Evolutionary conservation across 768 basidiomycete species (phyloP), one percentile per base, ranked within the genome.

Genomic region (Lactarius sp.): DNA sequence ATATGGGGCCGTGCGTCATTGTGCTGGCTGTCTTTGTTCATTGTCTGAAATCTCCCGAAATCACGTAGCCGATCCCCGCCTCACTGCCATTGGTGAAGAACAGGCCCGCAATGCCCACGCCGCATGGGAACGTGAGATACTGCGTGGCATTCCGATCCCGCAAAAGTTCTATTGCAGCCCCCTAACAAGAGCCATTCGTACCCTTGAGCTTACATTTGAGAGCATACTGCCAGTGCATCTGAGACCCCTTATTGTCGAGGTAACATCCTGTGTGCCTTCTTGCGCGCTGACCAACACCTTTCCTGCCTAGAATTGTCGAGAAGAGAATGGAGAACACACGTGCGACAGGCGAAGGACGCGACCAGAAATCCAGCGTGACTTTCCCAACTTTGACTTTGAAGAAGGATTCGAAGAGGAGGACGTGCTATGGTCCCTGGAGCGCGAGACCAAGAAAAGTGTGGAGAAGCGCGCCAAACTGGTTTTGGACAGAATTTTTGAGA

Each of bases 381-480:
- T 68, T n/a, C 66, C 68, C 22, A 22, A 46, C 14, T 58, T 61
- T 31, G 56, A 22, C 18, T 67, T 68, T 12, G 68, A 68, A 16
- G 68, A 68, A 16, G 68, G 62, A 13, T 67, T 68, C 31, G 59
- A 60, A 51, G 68, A 68, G 49, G 56, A 68, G 39, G 68, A 68
- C 33, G 42, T 58, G 10, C 12, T 61, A 16, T 68, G 62, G 66
- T 55, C 66, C 14, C 7, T 22, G 0, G 49, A 55, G 36, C 56
- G 66, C 16, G 68, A 68, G 41, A 53, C 20, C 16, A 54, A 56
- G 16, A 52, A 42, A 12, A 52, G 39, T 39, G 13, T 44, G 6
- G 58, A 57, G 33, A 37, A 31, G 41, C 68, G 68, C n/a, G 68
- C 68, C 46, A 68, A 42, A 41, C 44, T 49, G 33, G 56, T 67